These are phyloP conservation scores for Gamsiella multidivaricata DNA, from an alignment of 192 early-diverging fungal species.

Conservation along the genomic window DNA sequence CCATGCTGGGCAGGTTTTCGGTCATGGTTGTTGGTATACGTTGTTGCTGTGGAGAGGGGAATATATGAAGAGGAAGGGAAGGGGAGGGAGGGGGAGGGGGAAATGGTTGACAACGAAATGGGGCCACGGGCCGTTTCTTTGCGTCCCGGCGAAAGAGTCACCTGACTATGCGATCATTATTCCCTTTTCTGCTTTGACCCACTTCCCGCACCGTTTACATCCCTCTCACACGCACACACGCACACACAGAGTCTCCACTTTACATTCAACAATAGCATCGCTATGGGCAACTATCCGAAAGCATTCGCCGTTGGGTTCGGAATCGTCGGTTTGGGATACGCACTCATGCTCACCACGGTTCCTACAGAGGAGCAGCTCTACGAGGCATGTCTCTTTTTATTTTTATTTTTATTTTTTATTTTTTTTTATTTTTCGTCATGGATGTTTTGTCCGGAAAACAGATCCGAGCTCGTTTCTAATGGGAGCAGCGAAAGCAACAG, in stretches of 20 bases:
- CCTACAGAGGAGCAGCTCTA: slow-evolving; percentile 59
- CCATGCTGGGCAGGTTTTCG: slow-evolving; percentile 46
- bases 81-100: background rate
- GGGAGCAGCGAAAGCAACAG: too few species aligned
- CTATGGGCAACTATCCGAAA: slow-evolving; percentile 59
- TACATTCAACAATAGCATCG: slow-evolving; percentile 1
- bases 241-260: too few species aligned
- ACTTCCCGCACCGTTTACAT: too few species aligned
- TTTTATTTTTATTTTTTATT: background rate
- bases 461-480: background rate
- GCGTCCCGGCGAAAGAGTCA: too few species aligned
- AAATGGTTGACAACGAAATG: background rate
- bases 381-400: slow-evolving; percentile 27
- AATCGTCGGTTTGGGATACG: slow-evolving; percentile 59
- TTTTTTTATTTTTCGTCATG: background rate
- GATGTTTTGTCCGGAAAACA: background rate
- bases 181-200: slow-evolving; percentile 17
- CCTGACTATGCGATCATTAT: background rate
- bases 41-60: background rate
- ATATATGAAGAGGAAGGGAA: background rate
- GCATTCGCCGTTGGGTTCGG: slow-evolving; percentile 54
- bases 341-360: slow-evolving; percentile 62
- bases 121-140: too few species aligned
- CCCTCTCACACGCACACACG: too few species aligned
- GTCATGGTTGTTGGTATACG: slow-evolving; percentile 19